Conservation (phyloP, 345 rosid genomes). For the Garcia nutans region DNA sequence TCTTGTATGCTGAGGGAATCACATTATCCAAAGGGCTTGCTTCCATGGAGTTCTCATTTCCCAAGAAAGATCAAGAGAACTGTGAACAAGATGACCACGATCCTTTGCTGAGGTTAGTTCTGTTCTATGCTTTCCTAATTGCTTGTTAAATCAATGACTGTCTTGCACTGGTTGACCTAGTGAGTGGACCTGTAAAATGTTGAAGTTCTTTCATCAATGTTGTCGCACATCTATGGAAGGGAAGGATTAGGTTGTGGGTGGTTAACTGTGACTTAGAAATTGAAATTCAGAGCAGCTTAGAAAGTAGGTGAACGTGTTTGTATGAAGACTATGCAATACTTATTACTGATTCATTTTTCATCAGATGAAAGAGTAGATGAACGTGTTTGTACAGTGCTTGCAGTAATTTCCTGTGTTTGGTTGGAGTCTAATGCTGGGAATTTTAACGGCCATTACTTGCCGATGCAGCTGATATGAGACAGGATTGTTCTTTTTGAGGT, state of each 20-base stretch:
- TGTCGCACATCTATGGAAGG: background rate
- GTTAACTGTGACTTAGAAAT: background rate
- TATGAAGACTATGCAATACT: background rate
- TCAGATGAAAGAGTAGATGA: background rate
- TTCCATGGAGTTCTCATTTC: conserved; percentile 73
- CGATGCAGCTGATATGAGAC: background rate
- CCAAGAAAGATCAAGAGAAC: conserved; percentile 33
- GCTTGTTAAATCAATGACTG: background rate
- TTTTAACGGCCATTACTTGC: background rate
- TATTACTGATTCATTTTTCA: background rate
- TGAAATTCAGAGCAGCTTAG: background rate
- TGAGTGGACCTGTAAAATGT: background rate
- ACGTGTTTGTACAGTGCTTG: background rate
- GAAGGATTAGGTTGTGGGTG: background rate
- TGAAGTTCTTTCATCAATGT: background rate
- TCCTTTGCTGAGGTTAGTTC: conserved; percentile 49
- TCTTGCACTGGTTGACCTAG: background rate
- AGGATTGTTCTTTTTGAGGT: background rate
- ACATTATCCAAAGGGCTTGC: conserved; percentile 65
- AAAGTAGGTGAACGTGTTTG: background rate
- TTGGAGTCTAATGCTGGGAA: background rate
- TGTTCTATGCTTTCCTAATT: background rate
- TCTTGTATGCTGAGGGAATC: conserved; percentile 76
- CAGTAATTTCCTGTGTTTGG: background rate
- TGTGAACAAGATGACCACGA: conserved; percentile 36